Conservation (phyloP, 78 protist species). For the Tieghemostelium lacteum region DNA sequence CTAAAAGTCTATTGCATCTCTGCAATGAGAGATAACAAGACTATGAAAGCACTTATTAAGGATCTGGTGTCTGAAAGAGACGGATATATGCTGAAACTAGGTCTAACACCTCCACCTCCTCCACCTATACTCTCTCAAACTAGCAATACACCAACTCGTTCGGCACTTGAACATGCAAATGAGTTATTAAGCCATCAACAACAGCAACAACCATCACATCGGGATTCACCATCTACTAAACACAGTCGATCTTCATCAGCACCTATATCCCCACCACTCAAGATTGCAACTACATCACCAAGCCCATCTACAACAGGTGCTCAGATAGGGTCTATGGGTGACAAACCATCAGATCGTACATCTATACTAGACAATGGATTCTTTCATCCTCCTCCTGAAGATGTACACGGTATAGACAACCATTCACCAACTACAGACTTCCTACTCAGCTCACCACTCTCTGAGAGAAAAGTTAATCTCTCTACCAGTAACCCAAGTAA, state of each 20-base stretch:
- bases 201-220: background rate
- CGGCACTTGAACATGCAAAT: conserved; percentile 23
- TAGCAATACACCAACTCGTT: background rate
- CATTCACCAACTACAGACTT: conserved; percentile 11
- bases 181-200: background rate
- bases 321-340: background rate
- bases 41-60: conserved; percentile 47
- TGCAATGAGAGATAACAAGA: conserved; percentile 58
- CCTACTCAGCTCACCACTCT: background rate
- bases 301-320: conserved; percentile 40
- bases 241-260: conserved; percentile 55
- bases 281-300: conserved; percentile 18
- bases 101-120: conserved; percentile 66
- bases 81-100: conserved; percentile 40
- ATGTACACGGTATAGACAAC: background rate
- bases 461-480: too few relatives aligned
- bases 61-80: conserved; percentile 48
- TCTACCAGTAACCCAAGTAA: too few relatives aligned
- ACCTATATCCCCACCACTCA: conserved; percentile 47
- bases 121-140: conserved; percentile 18
- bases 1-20: conserved; percentile 35
- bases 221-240: conserved; percentile 14
- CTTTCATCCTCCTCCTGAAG: conserved; percentile 42
- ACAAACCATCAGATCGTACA: background rate
- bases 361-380: conserved; percentile 33